Evolutionary conservation across 179 eudicot genomes (phyloP).

Genomic region (Vitellaria paradoxa): DNA sequence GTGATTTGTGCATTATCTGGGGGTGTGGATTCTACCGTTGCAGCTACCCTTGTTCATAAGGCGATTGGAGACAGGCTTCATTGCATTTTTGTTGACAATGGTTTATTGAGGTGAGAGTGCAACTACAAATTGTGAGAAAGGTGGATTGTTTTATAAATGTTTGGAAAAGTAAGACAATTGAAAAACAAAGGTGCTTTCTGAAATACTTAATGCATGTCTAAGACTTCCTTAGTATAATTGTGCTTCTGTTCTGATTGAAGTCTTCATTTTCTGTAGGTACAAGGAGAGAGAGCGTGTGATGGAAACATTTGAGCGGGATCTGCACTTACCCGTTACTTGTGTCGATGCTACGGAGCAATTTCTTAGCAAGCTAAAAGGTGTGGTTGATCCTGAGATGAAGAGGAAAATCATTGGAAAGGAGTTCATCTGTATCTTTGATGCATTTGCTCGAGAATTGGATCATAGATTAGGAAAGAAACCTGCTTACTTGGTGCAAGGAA

Average conservation of each 20-base stretch:
- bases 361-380: constrained; percentile 83
- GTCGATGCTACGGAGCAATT: constrained; percentile 82
- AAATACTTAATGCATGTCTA: background rate
- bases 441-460: constrained; percentile 75
- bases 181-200: background rate
- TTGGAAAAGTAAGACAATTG: too few relatives aligned
- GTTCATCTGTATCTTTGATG: constrained; percentile 78
- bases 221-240: background rate
- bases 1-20: constrained; percentile 96
- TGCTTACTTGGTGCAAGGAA: constrained; percentile 88
- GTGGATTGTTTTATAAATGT: background rate
- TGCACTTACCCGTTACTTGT: constrained; percentile 88
- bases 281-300: constrained; percentile 90
- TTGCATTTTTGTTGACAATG: constrained; percentile 92
- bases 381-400: constrained; percentile 78
- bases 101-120: constrained; percentile 66
- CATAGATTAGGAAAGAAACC: constrained; percentile 65
- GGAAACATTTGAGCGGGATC: constrained; percentile 83
- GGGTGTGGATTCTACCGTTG: constrained; percentile 97
- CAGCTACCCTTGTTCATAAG: constrained; percentile 93
- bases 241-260: constrained; percentile 1
- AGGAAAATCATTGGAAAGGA: constrained; percentile 94
- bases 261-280: constrained; percentile 41
- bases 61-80: constrained; percentile 96
- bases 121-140: background rate